Evolutionary conservation across 331 rosid genomes (phyloP).

Genomic region (Rhamnella rubrinervis): DNA sequence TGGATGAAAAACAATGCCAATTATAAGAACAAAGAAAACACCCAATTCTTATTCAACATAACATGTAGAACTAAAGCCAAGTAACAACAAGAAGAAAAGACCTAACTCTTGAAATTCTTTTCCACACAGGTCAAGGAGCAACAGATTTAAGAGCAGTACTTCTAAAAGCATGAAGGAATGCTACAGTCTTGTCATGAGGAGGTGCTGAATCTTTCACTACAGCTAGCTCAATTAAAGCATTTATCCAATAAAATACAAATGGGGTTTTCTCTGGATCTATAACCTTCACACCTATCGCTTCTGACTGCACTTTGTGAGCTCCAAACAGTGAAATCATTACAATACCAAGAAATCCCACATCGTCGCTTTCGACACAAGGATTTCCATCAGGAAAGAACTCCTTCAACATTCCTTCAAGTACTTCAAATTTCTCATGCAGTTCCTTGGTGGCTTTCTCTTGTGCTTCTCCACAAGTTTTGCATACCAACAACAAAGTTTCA

Average conservation of each 20-base stretch:
- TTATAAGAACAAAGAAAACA: too few relatives aligned
- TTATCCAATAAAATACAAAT: neutral
- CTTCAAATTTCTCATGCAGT: constrained; percentile 1
- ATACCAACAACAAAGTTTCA: neutral
- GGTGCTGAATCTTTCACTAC: neutral
- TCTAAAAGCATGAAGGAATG: neutral
- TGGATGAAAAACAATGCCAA: too few relatives aligned
- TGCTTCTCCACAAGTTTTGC: constrained; percentile 22
- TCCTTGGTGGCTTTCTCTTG: constrained; percentile 17
- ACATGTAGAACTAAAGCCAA: too few relatives aligned
- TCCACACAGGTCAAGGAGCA: neutral
- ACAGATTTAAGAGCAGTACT: neutral
- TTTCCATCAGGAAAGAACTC: constrained; percentile 5
- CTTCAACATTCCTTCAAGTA: constrained; percentile 15
- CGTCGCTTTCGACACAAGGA: neutral
- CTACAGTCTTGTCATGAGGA: constrained; percentile 5
- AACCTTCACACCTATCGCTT: neutral
- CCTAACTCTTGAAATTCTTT: neutral
- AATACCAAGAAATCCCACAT: constrained; percentile 5
- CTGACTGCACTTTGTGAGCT: neutral
- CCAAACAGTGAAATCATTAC: neutral
- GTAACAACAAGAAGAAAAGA: too few relatives aligned
- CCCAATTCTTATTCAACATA: too few relatives aligned
- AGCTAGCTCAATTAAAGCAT: neutral
- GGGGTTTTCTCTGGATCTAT: constrained; percentile 17